Base-by-base conservation (phyloP, 2,329 filamentous ascomycete species). In the Onygenales sp. region DNA sequence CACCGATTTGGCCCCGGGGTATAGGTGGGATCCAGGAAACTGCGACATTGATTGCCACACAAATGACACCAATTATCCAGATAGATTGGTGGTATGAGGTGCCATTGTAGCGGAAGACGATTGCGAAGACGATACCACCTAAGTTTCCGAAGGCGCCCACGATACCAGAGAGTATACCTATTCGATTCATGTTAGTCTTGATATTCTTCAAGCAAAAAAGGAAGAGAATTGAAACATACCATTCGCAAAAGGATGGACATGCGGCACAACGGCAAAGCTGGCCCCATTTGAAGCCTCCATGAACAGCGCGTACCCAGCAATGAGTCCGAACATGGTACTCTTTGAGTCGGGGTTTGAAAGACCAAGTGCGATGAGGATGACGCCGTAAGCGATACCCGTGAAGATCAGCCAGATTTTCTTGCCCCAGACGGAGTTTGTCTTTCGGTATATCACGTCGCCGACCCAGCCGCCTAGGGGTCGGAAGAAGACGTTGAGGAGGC, bases 221-320 rank as follows among this genome's bases (percentile, higher is more conserved):
- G 37, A 10, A 42, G 6, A 21, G 14, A 27, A 21, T 14, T 37
- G 31, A 10, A 42, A 62, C 68, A 63, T 72, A 68, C 88, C 90
- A 68, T 95, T 95, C 56, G 88, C 87, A 56, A 78, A 79, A 1
- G 88, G 88, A 68, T 91, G 86, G 1, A 95, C 85, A 65, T 95
- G 91, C 3, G 90, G 89, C 27, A 95, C 85, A 5, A 95, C 78
- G 0, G 88, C 82, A 69, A 93, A 95, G 71, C 88, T 93, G 42
- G 88, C 84, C 0, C 91, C 91, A 65, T 95, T 95, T 42, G 84
- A 84, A 2, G 86, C 88, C 67, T 94, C 88, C 43, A 90, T 71
- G 73, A 95, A 95, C 65, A 95, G 78, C 1, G 87, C 88, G 72
- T 90, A 79, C 8, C 88, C 79, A 1, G 85, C 84, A 7, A 94